Percentiles rank a stretch among this genome's conserved stretches.
phyloP scores from a whole-genome alignment of 1,284 basidiomycete species.

The Irpex sp. region DNA sequence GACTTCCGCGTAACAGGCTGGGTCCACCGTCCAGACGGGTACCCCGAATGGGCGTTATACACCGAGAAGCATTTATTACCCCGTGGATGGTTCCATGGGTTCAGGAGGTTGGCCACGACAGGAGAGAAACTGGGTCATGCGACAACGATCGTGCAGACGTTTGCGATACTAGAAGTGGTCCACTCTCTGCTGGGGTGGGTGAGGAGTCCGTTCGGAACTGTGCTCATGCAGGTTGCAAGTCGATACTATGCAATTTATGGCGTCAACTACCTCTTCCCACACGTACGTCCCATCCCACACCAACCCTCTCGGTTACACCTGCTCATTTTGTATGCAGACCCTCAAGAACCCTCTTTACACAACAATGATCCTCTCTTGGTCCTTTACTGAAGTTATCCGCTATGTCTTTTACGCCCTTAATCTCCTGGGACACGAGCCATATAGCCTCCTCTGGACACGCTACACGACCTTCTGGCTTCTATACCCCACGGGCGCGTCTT shows the following conservation, averaged over 20 bases:
- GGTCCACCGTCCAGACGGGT: slow-evolving; percentile 10
- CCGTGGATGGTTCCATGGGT: slow-evolving; percentile 18
- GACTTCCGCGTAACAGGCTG: slow-evolving; percentile 1
- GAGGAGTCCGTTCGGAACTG: slow-evolving; percentile 78
- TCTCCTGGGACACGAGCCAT: slow-evolving; percentile 51
- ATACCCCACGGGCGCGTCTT: slow-evolving; percentile 88
- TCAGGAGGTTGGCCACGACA: slow-evolving; percentile 37
- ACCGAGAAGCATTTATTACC: slow-evolving; percentile 26
- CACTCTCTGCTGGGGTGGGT: slow-evolving; percentile 85
- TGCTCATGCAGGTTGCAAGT: slow-evolving; percentile 82
- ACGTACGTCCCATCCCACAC: slow-evolving; percentile 18
- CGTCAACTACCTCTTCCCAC: slow-evolving; percentile 61
- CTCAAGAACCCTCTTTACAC: slow-evolving; percentile 79
- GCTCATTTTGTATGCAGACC: slow-evolving; percentile 39
- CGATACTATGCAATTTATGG: slow-evolving; percentile 88
- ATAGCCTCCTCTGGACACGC: slow-evolving; percentile 56
- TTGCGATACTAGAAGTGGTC: slow-evolving; percentile 76
- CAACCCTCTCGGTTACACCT: not conserved
- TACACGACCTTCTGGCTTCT: slow-evolving; percentile 93
- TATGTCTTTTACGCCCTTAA: slow-evolving; percentile 85
- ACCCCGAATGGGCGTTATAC: slow-evolving; percentile 7
- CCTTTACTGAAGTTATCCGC: slow-evolving; percentile 85
- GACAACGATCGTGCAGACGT: slow-evolving; percentile 75
- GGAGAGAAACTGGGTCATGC: slow-evolving; percentile 54
- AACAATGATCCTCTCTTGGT: slow-evolving; percentile 93